These are phyloP conservation scores for Aspergillus mulundensis DNA, from an alignment of 495 filamentous ascomycete genomes.

Conservation along the genomic window DNA sequence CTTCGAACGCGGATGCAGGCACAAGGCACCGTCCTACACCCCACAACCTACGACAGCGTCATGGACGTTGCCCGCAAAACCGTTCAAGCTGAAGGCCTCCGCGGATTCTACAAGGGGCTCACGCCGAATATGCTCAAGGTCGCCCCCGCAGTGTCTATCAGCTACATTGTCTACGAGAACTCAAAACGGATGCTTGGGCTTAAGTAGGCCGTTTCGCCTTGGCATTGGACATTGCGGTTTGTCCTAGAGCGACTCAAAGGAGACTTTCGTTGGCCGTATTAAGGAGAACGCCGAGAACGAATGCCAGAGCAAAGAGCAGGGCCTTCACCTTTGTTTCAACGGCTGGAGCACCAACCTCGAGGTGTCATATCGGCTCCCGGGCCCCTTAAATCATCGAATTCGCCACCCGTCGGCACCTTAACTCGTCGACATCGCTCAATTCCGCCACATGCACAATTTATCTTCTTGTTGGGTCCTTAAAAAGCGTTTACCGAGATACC, in stretches of 20 bases:
- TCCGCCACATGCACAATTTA: background rate
- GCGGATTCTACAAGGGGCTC: constrained; percentile 89
- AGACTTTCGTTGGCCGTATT: background rate
- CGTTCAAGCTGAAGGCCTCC: constrained; percentile 72
- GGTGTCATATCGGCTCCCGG: background rate
- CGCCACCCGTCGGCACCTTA: background rate
- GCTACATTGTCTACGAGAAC: constrained; percentile 97
- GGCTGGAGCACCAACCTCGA: background rate
- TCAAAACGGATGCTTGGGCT: constrained; percentile 75
- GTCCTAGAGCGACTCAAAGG: background rate
- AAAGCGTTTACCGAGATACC: constrained; percentile 29
- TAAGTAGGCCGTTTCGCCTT: constrained; percentile 37
- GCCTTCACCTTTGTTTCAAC: background rate
- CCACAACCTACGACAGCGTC: constrained; percentile 83
- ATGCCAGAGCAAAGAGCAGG: background rate
- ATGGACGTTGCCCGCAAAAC: constrained; percentile 82
- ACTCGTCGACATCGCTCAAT: background rate
- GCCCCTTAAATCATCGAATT: background rate
- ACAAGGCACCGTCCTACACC: constrained; percentile 89
- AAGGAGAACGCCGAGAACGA: background rate
- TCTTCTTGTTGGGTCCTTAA: constrained; percentile 15
- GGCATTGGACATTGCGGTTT: background rate
- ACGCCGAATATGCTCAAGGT: constrained; percentile 97
- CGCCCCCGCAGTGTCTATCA: constrained; percentile 92
- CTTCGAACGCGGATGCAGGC: constrained; percentile 90